Evolutionary conservation across 805 yeast genomes (phyloP), one percentile per base, ranked within the genome.

Genomic region (Soucietia sequanensis): DNA sequence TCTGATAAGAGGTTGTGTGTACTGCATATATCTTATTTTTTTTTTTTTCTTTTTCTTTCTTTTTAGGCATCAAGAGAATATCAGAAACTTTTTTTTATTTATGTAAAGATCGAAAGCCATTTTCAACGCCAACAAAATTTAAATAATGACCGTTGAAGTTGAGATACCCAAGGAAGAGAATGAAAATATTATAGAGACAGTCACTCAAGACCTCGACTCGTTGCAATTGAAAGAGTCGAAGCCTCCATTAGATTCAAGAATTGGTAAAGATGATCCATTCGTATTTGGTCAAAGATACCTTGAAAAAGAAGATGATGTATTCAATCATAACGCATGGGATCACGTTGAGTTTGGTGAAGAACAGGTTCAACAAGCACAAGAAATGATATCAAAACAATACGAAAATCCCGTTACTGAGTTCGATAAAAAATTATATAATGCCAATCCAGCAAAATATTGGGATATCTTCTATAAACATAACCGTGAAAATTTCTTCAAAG

Each of bases 331-430:
- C 56, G 99, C 99, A 0, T 84, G 93, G 87, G 99, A 93, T 58
- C 95, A 93, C 56, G 97, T 89, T 22, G 96, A 88, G 53, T 90
- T 96, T 96, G 97, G 95, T 32, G 89, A 84, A 34, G 95, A 88
- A 48, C 97, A 93, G 56, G 58, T 81, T 10, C 53, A 66, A 14
- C 80, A 83, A 43, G 96, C 96, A 3, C 74, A 83, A 51, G 80
- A 73, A 47, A 79, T 82, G 56, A 83, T 91, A 23, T 60, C 76
- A 15, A 75, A 78, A 44, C 99, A 93, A 56, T 75, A 77, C 38
- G 85, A 82, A 28, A 66, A 69, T 35, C 98, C 97, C 1, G 99
- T 93, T n/a, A 68, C 76, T 23, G 96, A 87, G 2, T 85, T 84
- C 53, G 95, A 91, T 56, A 88, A 85, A 58, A 68, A 73, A 19